Base-by-base conservation (phyloP, 441 rosid genomes). In the Brassica balearica region DNA sequence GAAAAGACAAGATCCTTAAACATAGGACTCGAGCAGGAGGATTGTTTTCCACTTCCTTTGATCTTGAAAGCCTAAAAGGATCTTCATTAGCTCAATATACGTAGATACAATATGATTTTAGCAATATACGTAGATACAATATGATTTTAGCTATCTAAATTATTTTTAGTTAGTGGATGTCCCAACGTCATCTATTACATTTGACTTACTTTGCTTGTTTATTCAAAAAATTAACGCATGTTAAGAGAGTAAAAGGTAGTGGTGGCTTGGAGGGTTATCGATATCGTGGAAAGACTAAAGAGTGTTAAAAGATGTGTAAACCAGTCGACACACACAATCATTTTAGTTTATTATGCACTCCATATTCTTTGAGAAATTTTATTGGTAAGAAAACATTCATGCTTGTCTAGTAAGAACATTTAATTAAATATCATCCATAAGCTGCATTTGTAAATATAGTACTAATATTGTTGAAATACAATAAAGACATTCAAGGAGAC, bases 1-100 rank as follows among this genome's bases (percentile, higher is more conserved):
- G 69, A 66, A 65, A 70, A 70, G 76, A 70, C 80, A 77, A 34
- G 79, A 68, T 80, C 82, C 69, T 48, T 75, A 79, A 79, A 79
- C 66, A 59, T 73, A 68, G 82, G 74, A 29, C 74, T 67, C 73
- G 66, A 66, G 56, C 62, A 67, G 74, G 59, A 67, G 8, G 46
- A 72, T 48, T 73, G 77, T 68, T 78, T 19, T 66, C 60, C 69
- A 14, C 56, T 23, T n/a, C 8, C 29, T 67, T 20, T 59, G 34
- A 68, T 68, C 29, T 78, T 14, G 73, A 46, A 51, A 48, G 15
- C 38, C 48, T 68, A 65, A 72, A 67, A 48, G 68, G 65, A 55
- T 72, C 64, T 43, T 66, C 61, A 77, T 58, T 56, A 14, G 56
- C 14, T 41, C 27, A 25, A 15, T 19, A 8, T 63, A 69, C 14